A percentile compares a stretch with the other conserved stretches of the same genome.
Evolutionary conservation across 164 flowering plant genomes (phyloP).

Genomic region (Vitis labrusca): DNA sequence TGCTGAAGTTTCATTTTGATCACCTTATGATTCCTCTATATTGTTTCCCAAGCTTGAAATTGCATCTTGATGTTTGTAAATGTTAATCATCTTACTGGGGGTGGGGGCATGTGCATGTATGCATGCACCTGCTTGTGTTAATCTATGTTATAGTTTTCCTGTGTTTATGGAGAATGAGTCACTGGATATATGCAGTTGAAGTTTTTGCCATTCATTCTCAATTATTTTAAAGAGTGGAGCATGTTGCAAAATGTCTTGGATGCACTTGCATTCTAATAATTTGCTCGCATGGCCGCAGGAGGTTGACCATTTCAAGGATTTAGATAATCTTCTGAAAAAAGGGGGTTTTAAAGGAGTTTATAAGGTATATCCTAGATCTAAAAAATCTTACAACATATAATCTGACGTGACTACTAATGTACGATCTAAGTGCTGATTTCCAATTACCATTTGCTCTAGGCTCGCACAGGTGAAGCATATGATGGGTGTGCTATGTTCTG

Average conservation of each 20-base stretch:
- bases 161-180: neutral
- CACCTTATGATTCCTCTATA: no score
- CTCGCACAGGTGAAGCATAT: conserved; percentile 80
- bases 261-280: neutral
- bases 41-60: no score
- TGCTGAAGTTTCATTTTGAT: no score
- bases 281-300: conserved; percentile 38
- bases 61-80: no score
- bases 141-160: neutral
- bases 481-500: conserved; percentile 98
- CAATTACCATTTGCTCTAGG: conserved; percentile 34
- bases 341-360: conserved; percentile 75
- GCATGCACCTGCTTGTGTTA: no score
- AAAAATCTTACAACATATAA: neutral
- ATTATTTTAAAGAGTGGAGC: no score
- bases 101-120: no score
- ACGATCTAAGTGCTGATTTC: neutral
- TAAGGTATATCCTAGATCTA: conserved; percentile 47
- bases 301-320: conserved; percentile 78
- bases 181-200: no score
- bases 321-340: conserved; percentile 44
- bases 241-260: neutral
- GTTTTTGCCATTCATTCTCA: neutral
- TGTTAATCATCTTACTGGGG: no score
- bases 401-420: no score